Base-by-base conservation (phyloP, 2,329 filamentous ascomycete species). In the Leptographium galeiforme region DNA sequence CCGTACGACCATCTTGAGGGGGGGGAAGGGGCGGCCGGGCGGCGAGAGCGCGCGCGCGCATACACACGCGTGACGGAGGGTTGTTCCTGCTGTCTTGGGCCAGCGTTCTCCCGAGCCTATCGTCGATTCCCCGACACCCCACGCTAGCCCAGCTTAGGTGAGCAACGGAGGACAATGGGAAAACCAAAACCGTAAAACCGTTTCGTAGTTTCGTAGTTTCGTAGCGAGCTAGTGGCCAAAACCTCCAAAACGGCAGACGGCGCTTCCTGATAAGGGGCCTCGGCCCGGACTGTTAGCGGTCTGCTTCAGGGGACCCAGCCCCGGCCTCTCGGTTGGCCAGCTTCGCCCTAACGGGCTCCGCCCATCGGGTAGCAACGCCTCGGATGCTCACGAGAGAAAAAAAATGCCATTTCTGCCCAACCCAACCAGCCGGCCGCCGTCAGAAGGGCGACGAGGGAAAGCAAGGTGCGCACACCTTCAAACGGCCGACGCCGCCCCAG, bases 301-400 rank as follows among this genome's bases (percentile, higher is more conserved):
- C 32, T 47, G 16, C 32, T 18, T n/a, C 14, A 14, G 25, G 44
- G 25, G 25, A 25, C 44, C 43, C 44, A 16, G 44, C 25, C 44
- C 44, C 16, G 45, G 45, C 45, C 45, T 34, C 45, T 18, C 30
- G 45, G 45, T 47, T 47, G 45, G 45, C 32, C 45, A 18, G 45
- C 34, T 33, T 12, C 32, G 30, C 25, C 44, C 30, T 30, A 47
- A 8, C 13, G 13, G 25, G 12, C 47, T 50, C 48, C 48, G 48
- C 38, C 38, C 48, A n/a, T 50, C 39, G 48, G 48, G 48, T 50
- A 50, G 8, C 48, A 50, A 50, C 48, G 39, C 48, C 18, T 47
- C 45, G 16, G 32, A 13, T 18, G 32, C 47, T 30, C 45, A 32
- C 32, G 36, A 19, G 32, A 38, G 30, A 25, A 25, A 25, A 25